Evolutionary conservation across 129 eudicot species (phyloP), one percentile per base, ranked within the genome.

Genomic region (Sambucus nigra): DNA sequence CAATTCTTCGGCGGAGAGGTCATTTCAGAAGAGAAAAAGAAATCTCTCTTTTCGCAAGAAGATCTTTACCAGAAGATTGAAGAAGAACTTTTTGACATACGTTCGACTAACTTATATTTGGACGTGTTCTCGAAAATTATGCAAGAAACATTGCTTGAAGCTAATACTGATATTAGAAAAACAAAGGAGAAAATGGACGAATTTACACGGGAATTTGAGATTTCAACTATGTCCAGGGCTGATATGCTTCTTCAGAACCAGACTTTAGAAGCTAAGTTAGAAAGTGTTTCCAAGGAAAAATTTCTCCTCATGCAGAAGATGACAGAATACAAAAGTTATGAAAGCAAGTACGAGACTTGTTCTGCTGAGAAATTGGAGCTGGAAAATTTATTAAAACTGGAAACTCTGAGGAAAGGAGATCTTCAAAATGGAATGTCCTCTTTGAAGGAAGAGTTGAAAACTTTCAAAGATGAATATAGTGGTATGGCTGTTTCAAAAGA

Each of bases 51-150:
- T 12, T 47, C 70, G 67, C 99, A 86, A 74, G 84, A 91, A 73
- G 84, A 67, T 50, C 79, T 82, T 45, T 82, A 82, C 65, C 71
- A 69, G 64, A 86, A 86, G 71, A 77, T 82, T 15, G 91, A 86
- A 74, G 80, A 72, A 67, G 96, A 92, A 47, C 81, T 82, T 8
- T 24, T 49, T 20, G 95, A 86, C 61, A 76, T 86, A 78, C 71
- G 73, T 26, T 66, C 70, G 18, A 53, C 70, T 25, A 79, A 86
- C 38, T 39, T 80, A 28, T 63, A 77, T 16, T 67, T 92, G 51
- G 95, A 86, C 51, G 73, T 92, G 51, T 82, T 74, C 67, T 75
- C 95, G n/a, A 69, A 66, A 26, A 49, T 72, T 26, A 69, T 92
- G 15, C 59, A 71, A 53, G 77, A 74, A 51, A 77, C 87, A 1